phyloP scores from a whole-genome alignment of 2,329 filamentous ascomycete species.

The Bipolaris sorokiniana region DNA sequence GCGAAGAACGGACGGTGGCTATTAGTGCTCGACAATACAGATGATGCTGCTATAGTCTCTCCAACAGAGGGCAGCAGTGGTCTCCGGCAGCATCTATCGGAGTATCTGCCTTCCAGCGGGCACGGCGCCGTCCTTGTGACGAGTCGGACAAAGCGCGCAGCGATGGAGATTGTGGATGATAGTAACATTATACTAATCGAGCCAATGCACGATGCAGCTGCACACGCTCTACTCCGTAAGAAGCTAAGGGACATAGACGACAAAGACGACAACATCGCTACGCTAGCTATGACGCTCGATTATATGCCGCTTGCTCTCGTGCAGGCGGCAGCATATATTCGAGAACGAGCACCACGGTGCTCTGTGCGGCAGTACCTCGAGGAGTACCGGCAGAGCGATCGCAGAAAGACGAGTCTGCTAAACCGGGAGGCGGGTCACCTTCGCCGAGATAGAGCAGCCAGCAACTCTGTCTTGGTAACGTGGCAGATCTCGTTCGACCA shows the following conservation, averaged over 20 bases:
- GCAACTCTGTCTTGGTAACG: background rate
- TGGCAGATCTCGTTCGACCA: background rate
- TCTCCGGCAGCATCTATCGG: background rate
- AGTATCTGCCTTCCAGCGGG: background rate
- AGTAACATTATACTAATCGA: background rate
- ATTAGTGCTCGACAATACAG: background rate
- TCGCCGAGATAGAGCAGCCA: background rate
- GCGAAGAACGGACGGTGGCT: background rate
- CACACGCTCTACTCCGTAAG: background rate
- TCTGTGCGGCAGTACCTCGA: slow-evolving; percentile 46
- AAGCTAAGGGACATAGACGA: background rate
- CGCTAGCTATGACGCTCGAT: background rate
- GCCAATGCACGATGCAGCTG: background rate
- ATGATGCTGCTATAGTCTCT: background rate
- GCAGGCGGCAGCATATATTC: slow-evolving; percentile 34
- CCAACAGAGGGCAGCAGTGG: background rate
- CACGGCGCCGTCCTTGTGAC: background rate
- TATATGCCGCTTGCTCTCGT: slow-evolving; percentile 44
- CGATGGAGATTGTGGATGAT: background rate
- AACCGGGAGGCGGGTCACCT: background rate
- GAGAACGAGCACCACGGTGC: background rate
- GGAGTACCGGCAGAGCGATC: slow-evolving; percentile 46
- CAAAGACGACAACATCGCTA: background rate
- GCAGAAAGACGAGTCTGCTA: slow-evolving; percentile 25
- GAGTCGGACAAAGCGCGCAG: background rate